Evolutionary conservation across 495 filamentous ascomycete genomes (phyloP), one percentile per base, ranked within the genome.

Genomic region (Elasticomyces elasticus): DNA sequence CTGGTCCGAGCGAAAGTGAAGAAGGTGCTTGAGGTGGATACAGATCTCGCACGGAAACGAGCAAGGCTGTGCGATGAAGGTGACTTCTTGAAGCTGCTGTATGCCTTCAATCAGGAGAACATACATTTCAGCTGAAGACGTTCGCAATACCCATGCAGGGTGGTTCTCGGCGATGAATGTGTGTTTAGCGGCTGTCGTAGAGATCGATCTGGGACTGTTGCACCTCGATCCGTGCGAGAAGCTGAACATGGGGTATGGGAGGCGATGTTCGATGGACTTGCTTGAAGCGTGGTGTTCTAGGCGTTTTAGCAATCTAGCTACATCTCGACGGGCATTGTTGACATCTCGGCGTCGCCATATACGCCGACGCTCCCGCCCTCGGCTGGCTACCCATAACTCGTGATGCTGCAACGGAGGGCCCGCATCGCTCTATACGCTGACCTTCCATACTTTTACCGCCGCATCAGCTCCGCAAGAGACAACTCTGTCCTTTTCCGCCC

Each of bases 51-150:
- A 2, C 87, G 94, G 40, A 86, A 83, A 72, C 70, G 89, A 55
- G 84, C 88, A 7, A 78, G 85, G 54, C 83, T 87, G 72, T 89
- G 87, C 57, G 89, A 95, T 65, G 87, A 95, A 68, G 86, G 85
- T 47, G 89, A 95, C 60, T 95, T 96, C 64, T 69, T 97, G 66
- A 81, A 75, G 69, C 56, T 86, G 60, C 62, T 86, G 59, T 83
- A 79, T 74, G 79, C 80, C 28, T 90, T 95, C 69, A 94, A 95
- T 66, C 78, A 87, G 53, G 87, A 95, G 64, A 87, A 87, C 15
- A 91, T 95, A 56, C 90, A 95, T 72, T 97, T 97, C 73, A 86
- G 80, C 50, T 94, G 71, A 79, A 19, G 5, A 12, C 5, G 13
- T 17, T 40, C 15, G 35, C 15, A 17, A 12, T 2, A 49, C 11